Conservation (phyloP, 164 flowering plant genomes). For the Vitis vinifera region ASM3070453v1 NC_081805.1:9324501-9325000, state of each 20-base stretch:
- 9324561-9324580: slow-evolving; percentile 10
- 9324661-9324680: slow-evolving; percentile 52
- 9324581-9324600: neutral
- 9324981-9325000: no score
- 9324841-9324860: no score
- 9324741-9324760: neutral
- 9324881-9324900: no score
- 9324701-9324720: slow-evolving; percentile 82
- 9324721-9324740: slow-evolving; percentile 21
- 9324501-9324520: slow-evolving; percentile 97
- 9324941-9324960: no score
- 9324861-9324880: no score
- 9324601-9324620: slow-evolving; percentile 7
- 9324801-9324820: no score
- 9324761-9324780: neutral
- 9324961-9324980: no score
- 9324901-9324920: no score
- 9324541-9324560: slow-evolving; percentile 95
- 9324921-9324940: no score
- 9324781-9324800: neutral
- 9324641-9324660: slow-evolving; percentile 78
- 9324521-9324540: slow-evolving; percentile 79
- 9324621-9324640: slow-evolving; percentile 61
- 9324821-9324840: no score
- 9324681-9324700: slow-evolving; percentile 76